These are phyloP conservation scores for Didymella keratinophila DNA, from an alignment of 2,329 filamentous ascomycete species.

Conservation along the genomic window DNA sequence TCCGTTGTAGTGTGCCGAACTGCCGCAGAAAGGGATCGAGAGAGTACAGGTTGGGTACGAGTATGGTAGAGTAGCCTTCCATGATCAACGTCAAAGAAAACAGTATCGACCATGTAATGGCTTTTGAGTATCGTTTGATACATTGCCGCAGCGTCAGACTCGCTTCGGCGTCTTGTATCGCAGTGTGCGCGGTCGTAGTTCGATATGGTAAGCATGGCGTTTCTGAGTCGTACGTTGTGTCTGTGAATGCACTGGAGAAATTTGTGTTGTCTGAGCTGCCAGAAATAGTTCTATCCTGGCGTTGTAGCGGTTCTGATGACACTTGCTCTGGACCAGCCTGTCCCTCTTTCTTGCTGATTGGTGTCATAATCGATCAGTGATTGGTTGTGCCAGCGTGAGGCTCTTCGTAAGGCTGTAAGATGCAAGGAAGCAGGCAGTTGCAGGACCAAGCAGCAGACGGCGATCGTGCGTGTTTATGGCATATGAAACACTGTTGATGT, in stretches of 20 bases:
- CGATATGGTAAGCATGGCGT: conserved; percentile 3
- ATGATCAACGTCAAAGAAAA: conserved; percentile 86
- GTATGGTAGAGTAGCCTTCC: conserved; percentile 83
- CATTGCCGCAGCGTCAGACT: conserved; percentile 67
- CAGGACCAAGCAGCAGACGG: not conserved
- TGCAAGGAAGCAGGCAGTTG: not conserved
- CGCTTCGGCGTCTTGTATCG: conserved; percentile 14
- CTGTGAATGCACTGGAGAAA: not conserved
- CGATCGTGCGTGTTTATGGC: conserved; percentile 9
- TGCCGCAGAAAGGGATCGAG: conserved; percentile 50
- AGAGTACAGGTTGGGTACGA: conserved; percentile 77
- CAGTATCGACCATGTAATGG: conserved; percentile 80
- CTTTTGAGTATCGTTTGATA: conserved; percentile 80
- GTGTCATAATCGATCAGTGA: not conserved
- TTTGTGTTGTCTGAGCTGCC: not conserved
- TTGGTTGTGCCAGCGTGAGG: not conserved
- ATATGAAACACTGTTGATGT: conserved; percentile 4
- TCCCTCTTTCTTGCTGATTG: not conserved
- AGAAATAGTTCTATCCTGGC: conserved; percentile 2
- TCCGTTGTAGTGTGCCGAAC: conserved; percentile 39
- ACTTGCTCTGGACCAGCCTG: not conserved
- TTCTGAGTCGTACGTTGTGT: conserved; percentile 8
- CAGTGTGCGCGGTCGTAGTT: not conserved
- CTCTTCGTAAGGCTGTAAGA: not conserved
- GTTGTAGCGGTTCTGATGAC: not conserved